A percentile compares a stretch with the other conserved stretches of the same genome.
Conservation (phyloP, 306 rosid genomes). For the Sindora glabra region DNA sequence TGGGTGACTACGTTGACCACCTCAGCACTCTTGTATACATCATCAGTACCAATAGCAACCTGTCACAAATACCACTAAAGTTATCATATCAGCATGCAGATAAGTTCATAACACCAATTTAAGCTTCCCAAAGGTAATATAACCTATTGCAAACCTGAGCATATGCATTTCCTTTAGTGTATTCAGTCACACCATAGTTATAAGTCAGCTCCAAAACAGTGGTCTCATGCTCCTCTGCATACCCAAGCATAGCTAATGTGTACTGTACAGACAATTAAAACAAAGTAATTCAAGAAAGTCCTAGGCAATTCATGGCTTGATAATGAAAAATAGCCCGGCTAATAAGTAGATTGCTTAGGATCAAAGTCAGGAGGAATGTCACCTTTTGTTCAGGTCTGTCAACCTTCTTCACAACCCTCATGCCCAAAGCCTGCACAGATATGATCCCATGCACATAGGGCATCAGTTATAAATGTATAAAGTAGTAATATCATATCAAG, state of each 20-base stretch:
- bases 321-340: neutral
- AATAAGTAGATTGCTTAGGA: neutral
- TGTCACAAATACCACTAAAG: slow-evolving; percentile 17
- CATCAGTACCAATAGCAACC: slow-evolving; percentile 92
- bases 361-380: neutral
- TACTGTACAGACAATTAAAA: slow-evolving; percentile 63
- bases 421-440: slow-evolving; percentile 64
- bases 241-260: slow-evolving; percentile 73
- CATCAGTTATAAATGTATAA: slow-evolving; percentile 3
- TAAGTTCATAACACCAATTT: neutral
- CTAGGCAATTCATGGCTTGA: neutral
- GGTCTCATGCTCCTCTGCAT: slow-evolving; percentile 79
- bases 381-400: slow-evolving; percentile 92
- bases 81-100: neutral
- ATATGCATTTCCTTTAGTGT: slow-evolving; percentile 91
- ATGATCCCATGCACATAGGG: slow-evolving; percentile 10
- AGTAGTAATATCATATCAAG: neutral
- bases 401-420: slow-evolving; percentile 60
- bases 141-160: slow-evolving; percentile 55
- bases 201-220: slow-evolving; percentile 87
- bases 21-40: slow-evolving; percentile 92
- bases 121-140: neutral
- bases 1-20: slow-evolving; percentile 54
- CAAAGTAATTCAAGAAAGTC: slow-evolving; percentile 5
- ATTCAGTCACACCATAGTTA: slow-evolving; percentile 86